These are phyloP conservation scores for Pseudotsuga menziesii DNA, from an alignment of 75 land plant genomes.

Conservation along the genomic window DNA sequence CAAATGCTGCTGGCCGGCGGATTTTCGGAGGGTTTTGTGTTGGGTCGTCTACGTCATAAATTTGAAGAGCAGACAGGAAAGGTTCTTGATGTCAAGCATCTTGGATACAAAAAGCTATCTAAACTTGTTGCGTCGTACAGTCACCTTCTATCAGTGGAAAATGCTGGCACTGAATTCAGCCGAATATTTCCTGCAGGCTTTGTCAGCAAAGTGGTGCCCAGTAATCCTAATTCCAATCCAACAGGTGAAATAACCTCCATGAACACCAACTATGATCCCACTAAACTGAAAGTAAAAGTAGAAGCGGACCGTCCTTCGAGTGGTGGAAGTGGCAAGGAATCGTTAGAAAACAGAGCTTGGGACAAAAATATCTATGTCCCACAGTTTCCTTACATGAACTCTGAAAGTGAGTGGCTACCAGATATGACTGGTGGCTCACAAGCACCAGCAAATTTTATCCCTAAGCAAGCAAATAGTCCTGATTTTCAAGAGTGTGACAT, in stretches of 20 bases:
- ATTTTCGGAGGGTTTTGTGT: slow-evolving; percentile 2
- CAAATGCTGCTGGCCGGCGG: neutral
- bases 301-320: neutral
- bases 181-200: slow-evolving; percentile 1
- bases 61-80: neutral
- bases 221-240: neutral
- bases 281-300: neutral
- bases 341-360: neutral
- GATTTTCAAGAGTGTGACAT: neutral
- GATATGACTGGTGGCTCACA: neutral
- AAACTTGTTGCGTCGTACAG: neutral
- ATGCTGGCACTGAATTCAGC: neutral
- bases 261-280: neutral
- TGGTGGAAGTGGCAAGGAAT: neutral
- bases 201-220: neutral
- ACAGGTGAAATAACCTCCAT: neutral
- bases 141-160: slow-evolving; percentile 1
- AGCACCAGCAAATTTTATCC: neutral
- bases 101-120: slow-evolving; percentile 1
- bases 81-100: neutral
- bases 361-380: neutral
- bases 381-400: neutral
- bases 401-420: neutral
- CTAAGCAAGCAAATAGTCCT: neutral
- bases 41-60: neutral